Base-by-base conservation (phyloP, 192 early-diverging fungal species). In the Allomyces macrogynus region DNA sequence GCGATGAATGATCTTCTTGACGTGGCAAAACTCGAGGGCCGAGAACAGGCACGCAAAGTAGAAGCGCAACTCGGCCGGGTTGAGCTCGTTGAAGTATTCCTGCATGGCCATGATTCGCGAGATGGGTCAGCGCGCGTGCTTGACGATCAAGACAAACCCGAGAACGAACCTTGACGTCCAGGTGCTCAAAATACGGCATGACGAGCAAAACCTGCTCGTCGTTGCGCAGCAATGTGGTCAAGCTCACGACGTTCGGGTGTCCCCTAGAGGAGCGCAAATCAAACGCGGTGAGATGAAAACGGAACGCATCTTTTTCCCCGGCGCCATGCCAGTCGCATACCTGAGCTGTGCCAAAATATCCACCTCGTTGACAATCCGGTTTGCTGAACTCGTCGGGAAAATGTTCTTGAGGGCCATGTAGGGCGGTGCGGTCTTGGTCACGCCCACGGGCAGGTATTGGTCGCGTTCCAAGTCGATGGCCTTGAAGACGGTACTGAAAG, bases 401-500 rank as follows among this genome's bases (percentile, higher is more conserved):
- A 96, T 89, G 23, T 87, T 78, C 72, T 96, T 96, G 44, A 96
- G 70, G 0, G 93, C 93, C 0, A 94, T 81, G 32, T 80, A 76
- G 7, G 32, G 32, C 32, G 32, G 32, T 27, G 76, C 75, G 12
- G 64, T 77, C 22, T 24, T 63, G 43, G 61, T 63, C 24, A 62
- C n/a, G 32, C n/a, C 40, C 24, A 57, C 16, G 22, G 63, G 43
- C 42, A 44, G 44, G 69, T 87, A 90, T 12, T 70, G 64, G 10
- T 83, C 74, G 67, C 91, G 81, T 32, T 81, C 72, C 11, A 88
- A 67, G 66, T 97, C 91, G 16, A 89, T 68, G 4, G 92, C 91
- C 69, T 87, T 91, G 75, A 94, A 97, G 4, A 97, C 93, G 0
- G 86, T 84, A 68, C 87, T 89, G 68, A 94, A 97, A 0, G 92